Conservation (phyloP, 1,139 yeast species). For the Candida sp. region DNA sequence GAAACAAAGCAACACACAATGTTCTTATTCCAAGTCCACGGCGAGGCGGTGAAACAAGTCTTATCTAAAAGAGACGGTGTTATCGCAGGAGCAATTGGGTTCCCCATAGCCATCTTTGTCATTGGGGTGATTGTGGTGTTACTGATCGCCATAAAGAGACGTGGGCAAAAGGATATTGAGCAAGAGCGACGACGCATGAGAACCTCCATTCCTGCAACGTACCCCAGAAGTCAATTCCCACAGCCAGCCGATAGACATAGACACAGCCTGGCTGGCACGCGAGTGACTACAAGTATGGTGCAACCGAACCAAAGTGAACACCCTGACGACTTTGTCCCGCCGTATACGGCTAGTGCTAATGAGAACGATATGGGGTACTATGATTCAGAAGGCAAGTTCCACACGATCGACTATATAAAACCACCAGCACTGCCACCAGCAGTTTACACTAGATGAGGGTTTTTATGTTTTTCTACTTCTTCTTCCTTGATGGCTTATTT, state of each 20-base stretch:
- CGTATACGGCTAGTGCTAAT: constrained; percentile 62
- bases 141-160: not conserved
- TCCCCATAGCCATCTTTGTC: not conserved
- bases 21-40: not conserved
- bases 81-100: not conserved
- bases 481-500: no score
- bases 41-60: not conserved
- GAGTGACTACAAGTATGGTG: not conserved
- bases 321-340: constrained; percentile 58
- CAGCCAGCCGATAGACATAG: not conserved
- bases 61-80: not conserved
- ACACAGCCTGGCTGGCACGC: not conserved
- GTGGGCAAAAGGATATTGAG: not conserved
- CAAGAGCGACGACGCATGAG: not conserved
- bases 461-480: no score
- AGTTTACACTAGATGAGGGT: not conserved
- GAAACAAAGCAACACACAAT: not conserved
- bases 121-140: not conserved
- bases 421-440: constrained; percentile 12
- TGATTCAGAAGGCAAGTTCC: constrained; percentile 67
- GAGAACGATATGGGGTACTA: constrained; percentile 84
- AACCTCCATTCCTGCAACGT: not conserved
- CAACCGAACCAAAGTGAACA: constrained; percentile 37
- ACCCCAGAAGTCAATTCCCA: no score
- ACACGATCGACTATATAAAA: constrained; percentile 37